Evolutionary conservation across 108 stramenopile species (phyloP).

Genomic region (Bacterosira constricta): DNA sequence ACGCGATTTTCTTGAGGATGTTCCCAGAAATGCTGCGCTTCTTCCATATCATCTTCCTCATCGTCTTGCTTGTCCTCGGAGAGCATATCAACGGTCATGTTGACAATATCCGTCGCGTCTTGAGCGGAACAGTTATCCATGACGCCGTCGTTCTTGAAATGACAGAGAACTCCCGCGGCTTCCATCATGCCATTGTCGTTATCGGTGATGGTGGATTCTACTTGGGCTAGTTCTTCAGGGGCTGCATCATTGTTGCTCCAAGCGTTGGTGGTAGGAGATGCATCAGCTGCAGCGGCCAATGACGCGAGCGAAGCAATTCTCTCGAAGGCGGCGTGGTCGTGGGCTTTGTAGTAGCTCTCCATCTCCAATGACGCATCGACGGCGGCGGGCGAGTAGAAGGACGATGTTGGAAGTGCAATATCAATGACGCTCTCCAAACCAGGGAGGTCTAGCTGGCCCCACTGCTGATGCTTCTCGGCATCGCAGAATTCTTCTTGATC

Average conservation of each 20-base stretch:
- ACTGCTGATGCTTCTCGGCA: neutral
- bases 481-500: neutral
- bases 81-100: constrained; percentile 28
- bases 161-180: constrained; percentile 18
- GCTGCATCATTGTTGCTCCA: neutral
- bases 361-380: neutral
- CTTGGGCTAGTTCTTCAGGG: neutral
- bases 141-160: constrained; percentile 16
- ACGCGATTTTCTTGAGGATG: neutral
- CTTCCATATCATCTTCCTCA: neutral
- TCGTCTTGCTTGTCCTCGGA: neutral
- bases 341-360: neutral
- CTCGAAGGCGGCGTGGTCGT: neutral
- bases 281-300: neutral
- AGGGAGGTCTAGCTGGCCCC: neutral
- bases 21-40: neutral
- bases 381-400: constrained; percentile 6
- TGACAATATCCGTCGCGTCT: constrained; percentile 13
- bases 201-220: neutral
- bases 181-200: neutral
- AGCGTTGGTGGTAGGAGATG: neutral
- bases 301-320: neutral
- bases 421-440: constrained; percentile 1
- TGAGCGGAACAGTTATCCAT: constrained; percentile 1
- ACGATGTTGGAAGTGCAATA: neutral